Percentiles rank a stretch among this genome's conserved stretches.
Conservation (phyloP, 140 eudicot species). For the Cichorium intybus region DNA sequence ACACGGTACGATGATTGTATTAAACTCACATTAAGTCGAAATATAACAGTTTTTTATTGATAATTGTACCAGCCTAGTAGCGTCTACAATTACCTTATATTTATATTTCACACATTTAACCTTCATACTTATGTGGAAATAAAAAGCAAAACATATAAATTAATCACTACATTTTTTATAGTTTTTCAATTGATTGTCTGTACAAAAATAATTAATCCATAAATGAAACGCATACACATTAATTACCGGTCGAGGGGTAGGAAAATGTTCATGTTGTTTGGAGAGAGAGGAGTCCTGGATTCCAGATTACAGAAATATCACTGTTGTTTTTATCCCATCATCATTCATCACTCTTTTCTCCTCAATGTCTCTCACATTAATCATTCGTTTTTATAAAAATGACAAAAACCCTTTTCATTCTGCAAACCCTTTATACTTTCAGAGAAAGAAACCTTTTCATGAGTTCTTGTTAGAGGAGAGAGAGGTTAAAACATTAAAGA, state of each 20-base stretch:
- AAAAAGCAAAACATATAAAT: not conserved
- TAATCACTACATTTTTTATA: not conserved
- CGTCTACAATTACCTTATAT: too few species aligned
- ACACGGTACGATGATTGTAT: too few species aligned
- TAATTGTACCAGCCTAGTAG: too few species aligned
- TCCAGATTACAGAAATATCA: constrained; percentile 17
- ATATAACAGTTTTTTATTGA: too few species aligned
- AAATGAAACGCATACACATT: too few species aligned
- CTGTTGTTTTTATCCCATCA: constrained; percentile 24
- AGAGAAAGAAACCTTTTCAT: constrained; percentile 7
- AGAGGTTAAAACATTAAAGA: not conserved
- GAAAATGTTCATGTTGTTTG: constrained; percentile 4
- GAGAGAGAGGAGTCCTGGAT: not conserved
- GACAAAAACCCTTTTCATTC: constrained; percentile 25
- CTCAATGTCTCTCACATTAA: constrained; percentile 13
- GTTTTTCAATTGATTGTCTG: not conserved
- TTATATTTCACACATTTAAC: too few species aligned
- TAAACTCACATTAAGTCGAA: too few species aligned
- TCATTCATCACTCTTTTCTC: constrained; percentile 3
- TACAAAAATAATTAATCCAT: too few species aligned
- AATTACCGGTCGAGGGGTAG: not conserved
- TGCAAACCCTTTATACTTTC: constrained; percentile 19
- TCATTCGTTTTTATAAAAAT: constrained; percentile 21
- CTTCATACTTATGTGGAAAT: too few species aligned
- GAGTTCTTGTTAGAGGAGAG: not conserved